phyloP scores from a whole-genome alignment of 768 basidiomycete genomes.

The Lentinula sp. region DNA sequence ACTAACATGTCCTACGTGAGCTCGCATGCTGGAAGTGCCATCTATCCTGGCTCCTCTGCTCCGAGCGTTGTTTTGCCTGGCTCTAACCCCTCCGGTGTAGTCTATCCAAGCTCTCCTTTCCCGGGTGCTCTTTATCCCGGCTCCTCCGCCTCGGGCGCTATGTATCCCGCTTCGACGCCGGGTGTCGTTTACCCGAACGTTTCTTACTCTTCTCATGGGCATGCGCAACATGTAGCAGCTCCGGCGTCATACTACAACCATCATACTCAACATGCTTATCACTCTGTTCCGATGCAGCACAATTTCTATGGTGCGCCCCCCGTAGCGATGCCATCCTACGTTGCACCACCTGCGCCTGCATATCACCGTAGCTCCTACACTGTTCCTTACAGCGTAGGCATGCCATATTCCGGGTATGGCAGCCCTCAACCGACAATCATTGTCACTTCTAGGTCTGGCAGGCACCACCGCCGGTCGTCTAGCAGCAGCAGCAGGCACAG shows the following conservation, averaged over 20 bases:
- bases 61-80: background rate
- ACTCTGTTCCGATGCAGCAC: background rate
- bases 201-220: background rate
- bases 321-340: background rate
- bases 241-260: background rate
- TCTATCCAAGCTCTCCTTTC: background rate
- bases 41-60: background rate
- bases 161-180: background rate
- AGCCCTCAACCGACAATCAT: background rate
- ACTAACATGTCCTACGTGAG: background rate
- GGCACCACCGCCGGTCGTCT: background rate
- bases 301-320: slow-evolving; percentile 4
- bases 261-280: background rate
- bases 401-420: background rate
- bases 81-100: background rate
- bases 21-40: background rate
- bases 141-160: background rate
- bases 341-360: background rate
- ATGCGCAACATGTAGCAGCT: background rate
- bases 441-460: background rate
- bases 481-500: background rate
- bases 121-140: background rate
- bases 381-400: background rate
- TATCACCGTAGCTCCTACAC: background rate
- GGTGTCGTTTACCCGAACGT: background rate